phyloP scores from a whole-genome alignment of 2,329 filamentous ascomycete genomes.

The Aspergillus sp. region DNA sequence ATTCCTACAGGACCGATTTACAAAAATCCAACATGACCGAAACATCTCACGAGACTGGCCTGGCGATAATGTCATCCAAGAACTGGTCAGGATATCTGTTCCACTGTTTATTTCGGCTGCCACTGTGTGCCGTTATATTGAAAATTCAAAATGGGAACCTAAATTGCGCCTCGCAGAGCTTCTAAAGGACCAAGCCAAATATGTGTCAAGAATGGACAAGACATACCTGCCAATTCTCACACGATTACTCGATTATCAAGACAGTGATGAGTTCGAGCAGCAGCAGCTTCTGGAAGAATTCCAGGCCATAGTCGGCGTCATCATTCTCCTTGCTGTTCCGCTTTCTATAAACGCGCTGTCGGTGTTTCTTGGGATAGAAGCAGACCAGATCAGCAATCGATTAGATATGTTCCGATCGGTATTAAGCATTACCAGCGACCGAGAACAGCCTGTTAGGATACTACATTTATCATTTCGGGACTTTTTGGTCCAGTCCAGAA shows the following conservation, averaged over 20 bases:
- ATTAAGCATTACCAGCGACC: background rate
- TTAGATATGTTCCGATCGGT: constrained; percentile 7
- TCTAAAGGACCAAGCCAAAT: constrained; percentile 4
- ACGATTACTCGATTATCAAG: constrained; percentile 1
- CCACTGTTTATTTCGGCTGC: constrained; percentile 29
- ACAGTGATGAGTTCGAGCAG: background rate
- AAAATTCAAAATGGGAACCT: constrained; percentile 23
- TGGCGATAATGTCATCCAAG: background rate
- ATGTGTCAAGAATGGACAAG: constrained; percentile 26
- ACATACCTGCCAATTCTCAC: constrained; percentile 22
- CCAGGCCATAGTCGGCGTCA: constrained; percentile 27
- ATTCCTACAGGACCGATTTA: constrained; percentile 28
- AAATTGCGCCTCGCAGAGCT: constrained; percentile 19
- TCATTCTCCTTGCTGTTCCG: constrained; percentile 29
- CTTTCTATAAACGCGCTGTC: constrained; percentile 19
- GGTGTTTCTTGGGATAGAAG: background rate
- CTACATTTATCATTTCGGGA: constrained; percentile 17
- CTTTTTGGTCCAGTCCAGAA: constrained; percentile 7
- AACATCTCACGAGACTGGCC: constrained; percentile 25
- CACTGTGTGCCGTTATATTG: constrained; percentile 23
- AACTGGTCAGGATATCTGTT: constrained; percentile 18
- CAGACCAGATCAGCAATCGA: background rate
- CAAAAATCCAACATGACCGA: constrained; percentile 15
- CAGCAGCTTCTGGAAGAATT: constrained; percentile 24
- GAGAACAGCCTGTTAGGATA: background rate